Percentiles rank a stretch among this genome's conserved stretches.
Conservation (phyloP, 768 basidiomycete species). For the Lactarius hatsudake region DNA sequence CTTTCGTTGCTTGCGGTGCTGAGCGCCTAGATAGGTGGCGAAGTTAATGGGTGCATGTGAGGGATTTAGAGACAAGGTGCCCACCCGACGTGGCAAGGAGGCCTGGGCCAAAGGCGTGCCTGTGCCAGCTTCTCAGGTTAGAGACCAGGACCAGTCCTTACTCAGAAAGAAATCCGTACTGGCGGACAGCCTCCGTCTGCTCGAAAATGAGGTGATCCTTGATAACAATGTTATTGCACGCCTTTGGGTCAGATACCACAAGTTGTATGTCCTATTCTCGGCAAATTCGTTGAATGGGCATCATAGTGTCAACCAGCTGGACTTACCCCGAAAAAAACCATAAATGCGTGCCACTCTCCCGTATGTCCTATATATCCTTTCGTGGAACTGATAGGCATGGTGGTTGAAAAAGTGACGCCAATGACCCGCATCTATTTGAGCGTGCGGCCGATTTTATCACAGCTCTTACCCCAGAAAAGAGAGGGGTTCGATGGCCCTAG, state of each 20-base stretch:
- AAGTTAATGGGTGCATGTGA: not conserved
- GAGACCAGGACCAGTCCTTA: not conserved
- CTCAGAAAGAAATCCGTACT: not conserved
- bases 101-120: not conserved
- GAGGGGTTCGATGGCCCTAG: too few species aligned
- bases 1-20: not conserved
- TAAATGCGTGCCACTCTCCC: too few species aligned
- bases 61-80: not conserved
- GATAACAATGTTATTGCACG: not conserved
- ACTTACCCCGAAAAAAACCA: too few species aligned
- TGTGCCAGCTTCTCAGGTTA: not conserved
- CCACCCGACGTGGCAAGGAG: not conserved
- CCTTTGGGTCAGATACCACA: not conserved
- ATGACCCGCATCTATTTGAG: too few species aligned
- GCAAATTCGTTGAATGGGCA: too few species aligned
- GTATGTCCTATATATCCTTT: too few species aligned
- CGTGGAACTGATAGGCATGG: too few species aligned
- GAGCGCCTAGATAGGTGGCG: not conserved
- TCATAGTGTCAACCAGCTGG: too few species aligned
- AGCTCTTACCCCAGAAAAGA: too few species aligned
- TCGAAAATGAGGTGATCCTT: slow-evolving; percentile 4
- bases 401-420: too few species aligned
- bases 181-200: not conserved
- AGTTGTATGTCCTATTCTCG: not conserved
- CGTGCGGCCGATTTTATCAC: too few species aligned